Evolutionary conservation across 2,329 filamentous ascomycete genomes (phyloP).

Genomic region (Colletotrichum tamarilloi): DNA sequence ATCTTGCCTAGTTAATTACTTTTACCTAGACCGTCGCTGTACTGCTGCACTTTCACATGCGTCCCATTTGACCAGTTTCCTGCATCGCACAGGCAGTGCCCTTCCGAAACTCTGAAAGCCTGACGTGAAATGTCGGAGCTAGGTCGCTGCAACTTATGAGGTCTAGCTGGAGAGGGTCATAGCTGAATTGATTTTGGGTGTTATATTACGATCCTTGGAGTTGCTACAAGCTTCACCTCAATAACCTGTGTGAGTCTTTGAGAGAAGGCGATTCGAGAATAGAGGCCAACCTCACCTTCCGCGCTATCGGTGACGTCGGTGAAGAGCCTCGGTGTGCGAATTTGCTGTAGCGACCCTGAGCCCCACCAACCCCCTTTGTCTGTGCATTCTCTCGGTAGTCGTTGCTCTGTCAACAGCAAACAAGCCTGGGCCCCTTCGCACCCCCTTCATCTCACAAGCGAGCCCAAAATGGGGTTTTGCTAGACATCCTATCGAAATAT

Average conservation of each 20-base stretch:
- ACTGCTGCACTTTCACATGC: not conserved
- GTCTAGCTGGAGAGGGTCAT: not conserved
- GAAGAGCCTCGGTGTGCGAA: conserved; percentile 10
- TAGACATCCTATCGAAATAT: conserved; percentile 30
- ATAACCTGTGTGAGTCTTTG: not conserved
- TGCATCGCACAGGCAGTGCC: not conserved
- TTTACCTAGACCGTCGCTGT: not conserved
- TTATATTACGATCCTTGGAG: not conserved
- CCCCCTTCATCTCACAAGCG: conserved; percentile 37
- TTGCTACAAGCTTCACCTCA: not conserved
- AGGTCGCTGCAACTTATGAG: not conserved
- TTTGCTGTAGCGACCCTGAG: conserved; percentile 31
- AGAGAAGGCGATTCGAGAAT: not conserved
- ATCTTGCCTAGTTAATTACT: not conserved
- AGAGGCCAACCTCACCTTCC: conserved; percentile 4
- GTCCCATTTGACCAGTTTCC: not conserved
- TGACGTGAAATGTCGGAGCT: not conserved
- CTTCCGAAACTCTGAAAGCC: not conserved
- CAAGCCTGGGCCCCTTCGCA: conserved; percentile 32
- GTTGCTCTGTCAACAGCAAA: conserved; percentile 36
- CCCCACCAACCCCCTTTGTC: conserved; percentile 32
- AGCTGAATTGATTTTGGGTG: not conserved
- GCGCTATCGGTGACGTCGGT: conserved; percentile 8
- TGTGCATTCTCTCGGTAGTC: conserved; percentile 23
- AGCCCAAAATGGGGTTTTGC: conserved; percentile 28